Base-by-base conservation (phyloP, 108 stramenopile species). In the Cyclotella choctawhatcheeana region DNA sequence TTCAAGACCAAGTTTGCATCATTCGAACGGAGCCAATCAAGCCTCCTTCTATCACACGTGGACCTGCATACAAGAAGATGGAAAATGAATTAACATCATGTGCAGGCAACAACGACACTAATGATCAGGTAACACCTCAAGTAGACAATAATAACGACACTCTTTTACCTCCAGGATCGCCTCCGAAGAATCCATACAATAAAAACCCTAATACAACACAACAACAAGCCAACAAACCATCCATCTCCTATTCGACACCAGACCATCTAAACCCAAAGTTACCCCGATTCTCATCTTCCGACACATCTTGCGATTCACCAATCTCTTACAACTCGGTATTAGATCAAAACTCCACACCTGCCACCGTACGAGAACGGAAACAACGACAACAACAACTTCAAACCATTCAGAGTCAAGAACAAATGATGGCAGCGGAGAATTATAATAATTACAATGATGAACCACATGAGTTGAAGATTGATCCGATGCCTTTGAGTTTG, bases 291-390 rank as follows among this genome's bases (percentile, higher is more conserved):
- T 44, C 44, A 44, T 35, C 30, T 22, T 63, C 64, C 7, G 31
- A 20, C 3, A 22, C 25, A 5, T 45, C 32, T 0, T 30, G 37
- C 8, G 73, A 74, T 29, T 74, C 64, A 12, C 73, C 73, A 16
- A 44, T 74, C 18, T 74, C 73, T 0, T 74, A 74, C 26, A 74
- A 74, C 34, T 74, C 73, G 17, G 73, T 74, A 5, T 47, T 74
- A 16, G 64, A 74, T 47, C 73, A 74, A 56, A 58, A 66, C 34
- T 58, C 37, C 25, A 74, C 73, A 3, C 73, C 73, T 0, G 44
- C 62, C 12, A 58, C 32, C 17, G 62, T 74, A 13, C 22, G 17
- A 20, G 64, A 74, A 65, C 43, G 64, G 29, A 58, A 74, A 48
- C 27, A 26, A 21, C 53, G 48, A 24, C 64, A 74, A 21, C 53